These are phyloP conservation scores for Ogataea glucozyma DNA, from an alignment of 805 yeast genomes.

Conservation along the genomic window DNA sequence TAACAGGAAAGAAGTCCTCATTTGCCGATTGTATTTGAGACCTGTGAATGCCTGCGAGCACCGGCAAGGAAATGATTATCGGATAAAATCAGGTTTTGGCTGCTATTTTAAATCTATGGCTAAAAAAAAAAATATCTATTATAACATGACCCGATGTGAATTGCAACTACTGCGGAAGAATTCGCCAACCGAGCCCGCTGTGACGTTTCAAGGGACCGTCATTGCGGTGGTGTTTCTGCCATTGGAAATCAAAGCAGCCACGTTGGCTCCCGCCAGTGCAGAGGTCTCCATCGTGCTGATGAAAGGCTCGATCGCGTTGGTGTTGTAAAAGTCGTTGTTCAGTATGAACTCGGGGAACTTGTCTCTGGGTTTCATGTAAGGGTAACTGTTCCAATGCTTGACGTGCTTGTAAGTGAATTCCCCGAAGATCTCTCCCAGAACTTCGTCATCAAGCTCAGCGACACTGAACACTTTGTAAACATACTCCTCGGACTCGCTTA, in stretches of 20 bases:
- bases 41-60: no score
- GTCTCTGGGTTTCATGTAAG: conserved; percentile 36
- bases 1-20: background rate
- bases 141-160: no score
- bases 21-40: background rate
- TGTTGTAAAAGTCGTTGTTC: conserved; percentile 38
- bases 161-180: no score
- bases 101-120: no score
- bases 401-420: conserved; percentile 29
- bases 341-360: conserved; percentile 25
- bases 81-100: no score
- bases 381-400: conserved; percentile 48
- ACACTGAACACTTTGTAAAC: conserved; percentile 46
- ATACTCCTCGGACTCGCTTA: conserved; percentile 31
- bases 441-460: conserved; percentile 21
- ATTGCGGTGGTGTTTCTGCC: conserved; percentile 32
- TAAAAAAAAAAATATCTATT: no score
- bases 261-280: conserved; percentile 50
- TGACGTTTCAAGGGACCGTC: conserved; percentile 20
- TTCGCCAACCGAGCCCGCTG: no score
- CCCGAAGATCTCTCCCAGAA: conserved; percentile 26
- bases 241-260: conserved; percentile 43
- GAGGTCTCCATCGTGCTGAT: conserved; percentile 55
- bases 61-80: no score
- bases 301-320: conserved; percentile 47